phyloP scores from a whole-genome alignment of 108 stramenopile species.

The Nitzschia palea region DNA sequence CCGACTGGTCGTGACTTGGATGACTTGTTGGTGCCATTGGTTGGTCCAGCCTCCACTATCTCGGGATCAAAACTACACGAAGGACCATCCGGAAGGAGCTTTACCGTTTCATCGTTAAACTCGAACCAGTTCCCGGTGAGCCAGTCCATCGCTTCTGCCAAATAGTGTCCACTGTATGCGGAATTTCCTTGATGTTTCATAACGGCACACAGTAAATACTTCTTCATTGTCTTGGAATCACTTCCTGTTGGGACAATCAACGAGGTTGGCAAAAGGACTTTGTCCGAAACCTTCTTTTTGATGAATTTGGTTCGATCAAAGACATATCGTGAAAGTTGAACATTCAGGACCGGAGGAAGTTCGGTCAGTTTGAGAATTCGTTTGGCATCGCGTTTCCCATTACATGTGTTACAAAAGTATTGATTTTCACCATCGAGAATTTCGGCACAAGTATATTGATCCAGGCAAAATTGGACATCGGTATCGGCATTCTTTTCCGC shows the following conservation, averaged over 20 bases:
- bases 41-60: background rate
- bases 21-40: background rate
- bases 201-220: constrained; percentile 72
- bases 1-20: background rate
- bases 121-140: constrained; percentile 81
- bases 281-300: constrained; percentile 75
- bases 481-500: constrained; percentile 33
- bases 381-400: constrained; percentile 66
- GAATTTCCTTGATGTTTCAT: constrained; percentile 83
- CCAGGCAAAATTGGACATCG: constrained; percentile 72
- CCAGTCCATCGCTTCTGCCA: constrained; percentile 88
- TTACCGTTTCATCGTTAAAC: constrained; percentile 83
- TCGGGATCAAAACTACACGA: constrained; percentile 49
- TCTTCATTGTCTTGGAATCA: background rate
- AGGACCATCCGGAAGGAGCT: constrained; percentile 56
- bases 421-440: constrained; percentile 78
- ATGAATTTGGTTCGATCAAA: constrained; percentile 59
- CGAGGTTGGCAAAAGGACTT: constrained; percentile 58
- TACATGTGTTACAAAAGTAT: constrained; percentile 68
- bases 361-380: constrained; percentile 41
- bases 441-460: constrained; percentile 63
- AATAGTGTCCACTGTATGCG: constrained; percentile 84
- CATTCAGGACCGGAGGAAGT: constrained; percentile 80
- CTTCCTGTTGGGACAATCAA: constrained; percentile 36
- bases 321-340: constrained; percentile 83